Evolutionary conservation across 306 rosid genomes (phyloP).

Genomic region (Sphenostylis stenocarpa): DNA sequence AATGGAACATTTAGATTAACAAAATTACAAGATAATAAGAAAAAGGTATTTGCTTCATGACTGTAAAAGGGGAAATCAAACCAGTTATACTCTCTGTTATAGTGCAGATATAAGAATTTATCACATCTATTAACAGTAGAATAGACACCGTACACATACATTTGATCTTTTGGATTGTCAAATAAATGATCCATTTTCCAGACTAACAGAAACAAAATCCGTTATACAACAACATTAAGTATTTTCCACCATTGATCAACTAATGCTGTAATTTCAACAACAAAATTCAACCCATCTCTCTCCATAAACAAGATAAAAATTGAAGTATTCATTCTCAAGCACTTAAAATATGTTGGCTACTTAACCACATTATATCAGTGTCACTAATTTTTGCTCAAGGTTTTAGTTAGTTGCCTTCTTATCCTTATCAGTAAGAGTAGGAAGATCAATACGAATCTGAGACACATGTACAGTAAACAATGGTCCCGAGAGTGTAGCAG

Average conservation of each 20-base stretch:
- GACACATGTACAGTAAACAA: conserved; percentile 91
- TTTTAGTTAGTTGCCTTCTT: conserved; percentile 60
- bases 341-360: conserved; percentile 2
- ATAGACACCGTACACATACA: not conserved
- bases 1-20: conserved; percentile 22
- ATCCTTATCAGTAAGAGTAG: conserved; percentile 79
- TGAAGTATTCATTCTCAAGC: conserved; percentile 11
- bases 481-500: conserved; percentile 88
- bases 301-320: not conserved
- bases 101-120: not conserved
- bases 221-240: not conserved
- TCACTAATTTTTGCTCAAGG: conserved; percentile 7
- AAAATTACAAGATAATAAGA: conserved; percentile 25
- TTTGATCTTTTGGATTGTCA: conserved; percentile 7
- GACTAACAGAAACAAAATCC: conserved; percentile 2
- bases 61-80: not conserved
- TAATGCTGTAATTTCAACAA: conserved; percentile 16
- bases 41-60: not conserved
- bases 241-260: not conserved
- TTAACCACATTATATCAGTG: conserved; percentile 7
- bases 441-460: conserved; percentile 84
- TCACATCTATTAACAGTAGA: not conserved
- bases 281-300: not conserved
- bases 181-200: conserved; percentile 3
- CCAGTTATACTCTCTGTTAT: not conserved